Evolutionary conservation across 1,284 basidiomycete species (phyloP).

Genomic region (Ganoderma multipileum): DNA sequence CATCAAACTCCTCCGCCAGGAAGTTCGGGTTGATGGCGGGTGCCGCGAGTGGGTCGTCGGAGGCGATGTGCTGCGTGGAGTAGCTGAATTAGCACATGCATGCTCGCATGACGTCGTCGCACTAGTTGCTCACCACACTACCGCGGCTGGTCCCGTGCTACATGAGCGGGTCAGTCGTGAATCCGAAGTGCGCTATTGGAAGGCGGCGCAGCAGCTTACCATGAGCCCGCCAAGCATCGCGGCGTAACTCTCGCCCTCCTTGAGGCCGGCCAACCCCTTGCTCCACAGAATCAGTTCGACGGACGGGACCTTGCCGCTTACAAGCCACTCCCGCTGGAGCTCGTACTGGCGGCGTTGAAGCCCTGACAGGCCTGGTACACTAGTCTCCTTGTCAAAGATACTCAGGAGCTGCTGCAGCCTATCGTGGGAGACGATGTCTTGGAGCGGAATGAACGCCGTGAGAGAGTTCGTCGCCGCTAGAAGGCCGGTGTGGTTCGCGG

Average conservation of each 20-base stretch:
- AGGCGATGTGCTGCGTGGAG: constrained; percentile 12
- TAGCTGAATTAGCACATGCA: neutral
- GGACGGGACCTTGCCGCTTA: neutral
- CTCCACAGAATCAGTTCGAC: constrained; percentile 9
- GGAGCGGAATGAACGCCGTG: constrained; percentile 2
- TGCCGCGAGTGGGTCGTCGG: constrained; percentile 9
- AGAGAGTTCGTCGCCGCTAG: constrained; percentile 3
- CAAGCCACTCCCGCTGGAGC: constrained; percentile 3
- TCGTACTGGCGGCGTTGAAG: neutral
- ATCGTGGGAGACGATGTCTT: neutral
- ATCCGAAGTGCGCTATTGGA: neutral
- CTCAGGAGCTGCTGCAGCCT: neutral
- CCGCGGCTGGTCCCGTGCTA: constrained; percentile 7
- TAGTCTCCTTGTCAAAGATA: constrained; percentile 2
- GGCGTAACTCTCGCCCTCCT: neutral
- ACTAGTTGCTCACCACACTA: neutral
- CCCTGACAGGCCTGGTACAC: neutral
- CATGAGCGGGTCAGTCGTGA: neutral
- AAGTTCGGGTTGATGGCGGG: constrained; percentile 11
- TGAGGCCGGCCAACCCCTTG: neutral
- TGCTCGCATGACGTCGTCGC: neutral
- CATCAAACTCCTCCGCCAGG: neutral
- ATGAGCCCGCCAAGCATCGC: constrained; percentile 9
- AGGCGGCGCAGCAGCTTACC: constrained; percentile 3
- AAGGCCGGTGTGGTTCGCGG: neutral